Evolutionary conservation across 257 asterid genomes (phyloP), one percentile per base, ranked within the genome.

Genomic region (Petrea volubilis): DNA sequence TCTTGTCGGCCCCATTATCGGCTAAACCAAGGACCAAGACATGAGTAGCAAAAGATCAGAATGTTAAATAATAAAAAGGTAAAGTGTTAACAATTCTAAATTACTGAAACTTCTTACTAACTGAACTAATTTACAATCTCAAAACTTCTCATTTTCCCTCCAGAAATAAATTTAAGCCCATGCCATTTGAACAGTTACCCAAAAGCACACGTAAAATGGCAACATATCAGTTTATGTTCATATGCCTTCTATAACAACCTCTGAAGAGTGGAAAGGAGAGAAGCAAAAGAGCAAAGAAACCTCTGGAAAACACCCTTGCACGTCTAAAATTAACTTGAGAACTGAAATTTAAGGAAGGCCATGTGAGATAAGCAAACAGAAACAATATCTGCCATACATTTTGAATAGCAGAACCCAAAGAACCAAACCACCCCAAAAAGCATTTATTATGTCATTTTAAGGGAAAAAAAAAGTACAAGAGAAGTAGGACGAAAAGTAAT

Each of bases 1-100:
- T 84, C 91, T 85, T 52, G 84, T 18, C 6, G 98, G 96, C 43
- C 87, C 90, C 98, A 92, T 92, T 64, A 68, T 74, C 75, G 40
- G 77, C 82, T 80, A 70, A 36, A 68, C 47, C 15, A 71, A 77
- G 61, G 74, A 68, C 75, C 71, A 68, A 64, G 53, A 67, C 72
- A 78, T 68, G 67, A 24, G 69, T 36, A 8, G 51, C 43, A 72
- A 36, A 28, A 43, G 36, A 50, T 69, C 33, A 10, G 36, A 18
- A 52, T 57, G 14, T 61, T 14, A 44, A n/a, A n/a, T 0, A 27
- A 28, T n/a, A 8, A 49, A 49, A 34, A 68, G 31, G 56, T 56
- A 57, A 53, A 38, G 40, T 44, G 55, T 31, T 33, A 55, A 52
- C 55, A 34, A 20, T 18, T 43, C 23, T 36, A 63, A 51, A 29